These are phyloP conservation scores for Aspergillus sojae DNA, from an alignment of 2,329 filamentous ascomycete species.

Conservation along the genomic window DNA sequence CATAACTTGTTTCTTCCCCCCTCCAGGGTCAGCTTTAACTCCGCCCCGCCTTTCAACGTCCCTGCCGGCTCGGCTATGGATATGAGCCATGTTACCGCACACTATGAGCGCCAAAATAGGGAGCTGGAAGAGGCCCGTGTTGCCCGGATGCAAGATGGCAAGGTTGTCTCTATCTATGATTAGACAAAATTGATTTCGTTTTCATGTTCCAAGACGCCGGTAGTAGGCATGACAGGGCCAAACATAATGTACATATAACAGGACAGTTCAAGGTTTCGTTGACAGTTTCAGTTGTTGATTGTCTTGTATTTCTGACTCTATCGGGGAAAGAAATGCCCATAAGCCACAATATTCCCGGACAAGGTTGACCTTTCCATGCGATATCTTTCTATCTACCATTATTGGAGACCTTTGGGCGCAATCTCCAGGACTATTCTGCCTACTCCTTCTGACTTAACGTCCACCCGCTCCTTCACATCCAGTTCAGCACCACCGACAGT, in stretches of 20 bases:
- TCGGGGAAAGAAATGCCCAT: neutral
- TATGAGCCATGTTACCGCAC: conserved; percentile 61
- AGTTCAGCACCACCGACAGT: conserved; percentile 29
- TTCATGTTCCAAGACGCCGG: conserved; percentile 23
- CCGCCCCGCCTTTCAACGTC: conserved; percentile 65
- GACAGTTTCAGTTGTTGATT: conserved; percentile 26
- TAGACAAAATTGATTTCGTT: conserved; percentile 32
- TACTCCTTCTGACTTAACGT: conserved; percentile 47
- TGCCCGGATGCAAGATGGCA: conserved; percentile 46
- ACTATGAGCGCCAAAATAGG: conserved; percentile 62
- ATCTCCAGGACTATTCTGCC: conserved; percentile 46
- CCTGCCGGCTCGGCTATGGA: conserved; percentile 62
- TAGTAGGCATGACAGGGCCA: conserved; percentile 28
- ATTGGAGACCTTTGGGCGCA: neutral
- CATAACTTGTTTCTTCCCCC: neutral
- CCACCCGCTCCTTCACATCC: conserved; percentile 34
- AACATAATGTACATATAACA: conserved; percentile 37
- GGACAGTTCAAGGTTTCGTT: conserved; percentile 26
- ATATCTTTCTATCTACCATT: neutral
- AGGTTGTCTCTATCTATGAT: conserved; percentile 48
- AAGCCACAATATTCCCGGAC: neutral
- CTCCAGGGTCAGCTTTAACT: conserved; percentile 61
- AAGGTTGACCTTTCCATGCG: neutral
- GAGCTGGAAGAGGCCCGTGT: conserved; percentile 61
- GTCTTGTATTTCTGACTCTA: neutral